A percentile compares a stretch with the other conserved stretches of the same genome.
Conservation (phyloP, 176 grass and related monocot genomes). For the Alopecurus myosuroides region DNA sequence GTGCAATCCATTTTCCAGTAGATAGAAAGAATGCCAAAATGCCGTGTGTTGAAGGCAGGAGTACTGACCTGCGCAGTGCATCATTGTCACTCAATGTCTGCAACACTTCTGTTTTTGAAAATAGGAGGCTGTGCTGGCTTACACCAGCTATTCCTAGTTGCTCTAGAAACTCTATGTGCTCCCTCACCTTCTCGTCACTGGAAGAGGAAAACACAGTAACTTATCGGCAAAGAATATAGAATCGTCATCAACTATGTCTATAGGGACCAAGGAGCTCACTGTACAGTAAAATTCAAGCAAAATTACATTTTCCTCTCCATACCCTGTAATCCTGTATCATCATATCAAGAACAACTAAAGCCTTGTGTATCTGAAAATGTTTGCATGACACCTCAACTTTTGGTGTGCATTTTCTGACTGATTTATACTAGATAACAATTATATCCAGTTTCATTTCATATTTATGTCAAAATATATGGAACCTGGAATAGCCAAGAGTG, state of each 20-base stretch:
- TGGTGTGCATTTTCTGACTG: background rate
- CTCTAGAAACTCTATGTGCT: constrained; percentile 28
- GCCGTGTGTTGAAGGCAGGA: background rate
- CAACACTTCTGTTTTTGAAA: constrained; percentile 42
- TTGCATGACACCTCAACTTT: background rate
- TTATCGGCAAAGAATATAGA: background rate
- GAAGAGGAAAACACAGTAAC: background rate
- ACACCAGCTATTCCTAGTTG: constrained; percentile 77
- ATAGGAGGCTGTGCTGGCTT: constrained; percentile 87
- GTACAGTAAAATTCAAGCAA: background rate
- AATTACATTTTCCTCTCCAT: background rate
- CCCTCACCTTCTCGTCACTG: background rate
- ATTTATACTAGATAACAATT: background rate
- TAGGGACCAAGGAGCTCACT: background rate
- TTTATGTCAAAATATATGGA: constrained; percentile 1
- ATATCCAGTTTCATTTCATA: background rate
- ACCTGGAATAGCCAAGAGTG: background rate
- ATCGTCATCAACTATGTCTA: background rate
- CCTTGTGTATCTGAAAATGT: background rate
- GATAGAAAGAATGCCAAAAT: background rate
- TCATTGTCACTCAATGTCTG: constrained; percentile 37
- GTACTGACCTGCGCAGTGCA: constrained; percentile 40
- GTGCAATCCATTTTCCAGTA: background rate
- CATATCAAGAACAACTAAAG: background rate
- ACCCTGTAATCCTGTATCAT: background rate